Evolutionary conservation across 2,329 filamentous ascomycete genomes (phyloP).

Genomic region (Cladosporium phlei): DNA sequence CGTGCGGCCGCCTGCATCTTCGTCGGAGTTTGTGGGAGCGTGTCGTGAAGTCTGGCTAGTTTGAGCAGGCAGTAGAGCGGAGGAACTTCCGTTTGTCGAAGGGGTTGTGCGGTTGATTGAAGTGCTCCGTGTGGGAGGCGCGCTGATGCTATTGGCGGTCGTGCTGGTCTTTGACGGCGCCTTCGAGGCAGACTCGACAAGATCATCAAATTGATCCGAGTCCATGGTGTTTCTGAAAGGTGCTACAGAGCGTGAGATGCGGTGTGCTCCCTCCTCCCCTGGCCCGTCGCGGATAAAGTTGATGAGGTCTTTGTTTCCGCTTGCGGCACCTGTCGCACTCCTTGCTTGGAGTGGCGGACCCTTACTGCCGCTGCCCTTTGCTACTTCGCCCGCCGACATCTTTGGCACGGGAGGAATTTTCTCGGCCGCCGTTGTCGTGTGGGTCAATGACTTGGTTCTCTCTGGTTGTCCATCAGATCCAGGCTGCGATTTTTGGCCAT

Average conservation of each 20-base stretch:
- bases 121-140: not conserved
- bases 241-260: slow-evolving; percentile 76
- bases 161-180: not conserved
- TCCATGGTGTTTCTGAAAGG: slow-evolving; percentile 83
- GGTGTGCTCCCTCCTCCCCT: slow-evolving; percentile 53
- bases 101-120: not conserved
- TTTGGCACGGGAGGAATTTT: slow-evolving; percentile 28
- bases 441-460: slow-evolving; percentile 16
- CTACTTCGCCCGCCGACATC: slow-evolving; percentile 18
- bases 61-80: not conserved
- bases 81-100: not conserved
- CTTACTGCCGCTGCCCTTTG: slow-evolving; percentile 10
- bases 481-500: slow-evolving; percentile 22
- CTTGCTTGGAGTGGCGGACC: slow-evolving; percentile 25
- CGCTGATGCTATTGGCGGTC: not conserved
- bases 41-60: too few species aligned
- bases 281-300: slow-evolving; percentile 92
- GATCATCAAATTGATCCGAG: slow-evolving; percentile 63
- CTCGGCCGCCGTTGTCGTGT: slow-evolving; percentile 11
- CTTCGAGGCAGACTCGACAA: not conserved
- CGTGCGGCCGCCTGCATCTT: slow-evolving; percentile 60
- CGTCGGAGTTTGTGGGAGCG: not conserved
- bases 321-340: slow-evolving; percentile 59
- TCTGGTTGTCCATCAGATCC: slow-evolving; percentile 12
- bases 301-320: slow-evolving; percentile 79